Base-by-base conservation (phyloP, 345 rosid species). In the Linum lewisii region DNA sequence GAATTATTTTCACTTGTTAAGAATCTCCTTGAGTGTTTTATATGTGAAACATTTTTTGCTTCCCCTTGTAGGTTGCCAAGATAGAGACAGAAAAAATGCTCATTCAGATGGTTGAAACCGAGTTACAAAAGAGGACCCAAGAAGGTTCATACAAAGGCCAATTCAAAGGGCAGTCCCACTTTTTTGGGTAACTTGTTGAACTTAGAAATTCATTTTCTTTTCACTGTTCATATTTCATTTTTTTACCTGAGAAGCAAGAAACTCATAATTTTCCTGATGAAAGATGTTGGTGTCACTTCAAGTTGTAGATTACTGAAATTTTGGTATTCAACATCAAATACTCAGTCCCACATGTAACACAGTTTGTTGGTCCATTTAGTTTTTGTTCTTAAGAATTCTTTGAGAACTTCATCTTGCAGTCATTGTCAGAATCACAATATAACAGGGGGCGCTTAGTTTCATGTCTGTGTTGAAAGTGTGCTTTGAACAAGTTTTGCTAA, bases 71-170 rank as follows among this genome's bases (percentile, higher is more conserved):
- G 95, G 99, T 93, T 64, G 90, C 99, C 55, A 93, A 84, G 74
- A 93, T 93, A 29, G 99, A 93, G 71, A 93, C 99, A 3, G 97
- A 93, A 77, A 93, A 89, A 81, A 93, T 93, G 99, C 79, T 89
- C 42, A 89, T 93, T 78, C 95, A 93, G 78, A 89, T 93, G 97
- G 99, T 79, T 75, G 99, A 93, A 74, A 81, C 81, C 7, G 99
- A 89, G 69, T 65, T 93, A 73, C 95, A 85, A 64, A 93, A 85
- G 78, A 87, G 86, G 81, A 85, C 77, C 74, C 78, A 78, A 60
- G 84, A 77, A 60, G 91, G 94, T 38, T 62, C 77, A 49, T 87
- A 87, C 61, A 76, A 75, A 62, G 80, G 76, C 23, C 62, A 68
- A 15, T 93, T 93, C 72, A 81, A 77, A 73, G 97, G 96, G 42